Percentiles rank a stretch among this genome's conserved stretches.
phyloP scores from a whole-genome alignment of 805 yeast species.

The Clavispora vitiphila region DNA sequence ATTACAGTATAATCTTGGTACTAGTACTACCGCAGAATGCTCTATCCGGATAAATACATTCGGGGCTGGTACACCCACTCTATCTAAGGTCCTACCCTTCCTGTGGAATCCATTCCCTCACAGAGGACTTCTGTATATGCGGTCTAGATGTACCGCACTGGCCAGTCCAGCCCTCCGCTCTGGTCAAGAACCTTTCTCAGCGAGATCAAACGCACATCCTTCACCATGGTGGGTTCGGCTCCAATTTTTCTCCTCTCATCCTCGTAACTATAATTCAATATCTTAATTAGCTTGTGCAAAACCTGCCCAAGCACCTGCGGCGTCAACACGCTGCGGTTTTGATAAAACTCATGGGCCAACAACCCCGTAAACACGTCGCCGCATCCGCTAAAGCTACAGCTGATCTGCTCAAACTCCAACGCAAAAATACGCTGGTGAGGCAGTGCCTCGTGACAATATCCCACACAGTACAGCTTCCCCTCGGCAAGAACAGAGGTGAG shows the following conservation, averaged over 20 bases:
- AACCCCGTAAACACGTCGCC: conserved; percentile 71
- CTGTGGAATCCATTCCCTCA: no score
- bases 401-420: conserved; percentile 43
- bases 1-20: no score
- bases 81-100: no score
- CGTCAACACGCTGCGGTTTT: conserved; percentile 17
- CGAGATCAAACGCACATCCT: conserved; percentile 32
- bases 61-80: no score
- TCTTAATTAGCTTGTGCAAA: conserved; percentile 22
- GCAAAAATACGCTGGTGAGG: conserved; percentile 18
- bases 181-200: conserved; percentile 27
- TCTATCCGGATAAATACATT: no score
- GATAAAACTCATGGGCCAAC: conserved; percentile 45
- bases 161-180: conserved; percentile 7
- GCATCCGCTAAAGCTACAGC: conserved; percentile 65
- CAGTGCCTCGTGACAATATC: conserved; percentile 17
- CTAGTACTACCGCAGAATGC: no score
- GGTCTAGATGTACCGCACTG: neutral
- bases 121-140: neutral
- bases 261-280: conserved; percentile 26
- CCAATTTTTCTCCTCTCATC: conserved; percentile 11
- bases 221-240: conserved; percentile 20
- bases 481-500: conserved; percentile 51
- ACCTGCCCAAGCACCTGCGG: conserved; percentile 24
- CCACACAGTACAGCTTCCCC: conserved; percentile 36